Evolutionary conservation across 2,329 filamentous ascomycete genomes (phyloP), one percentile per base, ranked within the genome.

Genomic region (Colletotrichum cordylinicola): DNA sequence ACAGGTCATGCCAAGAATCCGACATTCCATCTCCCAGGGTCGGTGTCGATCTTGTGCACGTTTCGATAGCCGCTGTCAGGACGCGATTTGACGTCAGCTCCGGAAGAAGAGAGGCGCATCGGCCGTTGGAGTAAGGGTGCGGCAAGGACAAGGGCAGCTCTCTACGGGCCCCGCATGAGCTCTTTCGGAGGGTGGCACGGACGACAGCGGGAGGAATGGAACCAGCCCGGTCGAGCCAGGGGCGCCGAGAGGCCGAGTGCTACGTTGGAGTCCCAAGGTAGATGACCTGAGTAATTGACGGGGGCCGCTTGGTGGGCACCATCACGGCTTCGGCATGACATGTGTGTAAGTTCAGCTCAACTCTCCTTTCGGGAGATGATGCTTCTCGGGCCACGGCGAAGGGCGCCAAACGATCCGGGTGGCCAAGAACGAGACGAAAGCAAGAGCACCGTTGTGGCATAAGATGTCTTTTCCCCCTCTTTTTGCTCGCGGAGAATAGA

Each of bases 81-180:
- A 55, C 15, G n/a, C 24, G 33, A 31, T 16, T 55, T 48, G 37
- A 69, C n/a, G 48, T 69, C 65, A 64, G 48, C 29, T 52, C 55
- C 16, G 60, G 43, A 29, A 68, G 56, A 29, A 39, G 15, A 21
- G 56, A 33, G 31, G 60, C 60, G 48, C n/a, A 58, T 60, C 55
- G 37, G 70, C 37, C 15, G 39, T 37, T 33, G 31, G 12, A 67
- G 37, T 64, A 27, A 52, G 39, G 56, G 39, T 24, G 27, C 60
- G 43, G 35, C 74, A 76, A 37, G 74, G 74, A 69, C 70, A 76
- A 69, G 74, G 74, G 70, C 56, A 65, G 65, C 37, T 43, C 37
- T 58, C 29, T n/a, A 27, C 65, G 70, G 58, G 65, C 74, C 74
- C 70, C 74, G 74, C 74, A 76, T 65, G 65, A 76, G 74, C 74